phyloP scores from a whole-genome alignment of 495 filamentous ascomycete genomes.

The Hypoxylon crocopeplum region DNA sequence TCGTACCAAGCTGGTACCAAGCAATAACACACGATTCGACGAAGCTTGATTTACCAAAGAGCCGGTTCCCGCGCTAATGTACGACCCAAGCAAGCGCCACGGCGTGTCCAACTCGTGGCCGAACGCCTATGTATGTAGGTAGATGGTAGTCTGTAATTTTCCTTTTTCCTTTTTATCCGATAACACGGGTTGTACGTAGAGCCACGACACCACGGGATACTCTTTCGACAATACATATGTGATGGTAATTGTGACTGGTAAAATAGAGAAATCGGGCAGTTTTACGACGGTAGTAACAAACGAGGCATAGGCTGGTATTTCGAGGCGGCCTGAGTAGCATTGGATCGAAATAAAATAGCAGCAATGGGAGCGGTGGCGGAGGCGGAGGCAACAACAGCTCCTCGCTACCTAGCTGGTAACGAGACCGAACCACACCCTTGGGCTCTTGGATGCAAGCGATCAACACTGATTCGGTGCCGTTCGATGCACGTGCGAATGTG shows the following conservation, averaged over 20 bases:
- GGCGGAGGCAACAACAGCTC: conserved; percentile 16
- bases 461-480: conserved; percentile 10
- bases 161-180: conserved; percentile 18
- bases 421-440: conserved; percentile 31
- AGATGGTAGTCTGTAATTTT: neutral
- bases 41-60: conserved; percentile 32
- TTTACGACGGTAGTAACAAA: neutral
- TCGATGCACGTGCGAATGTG: conserved; percentile 12
- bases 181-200: neutral
- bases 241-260: too few species aligned
- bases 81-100: conserved; percentile 31
- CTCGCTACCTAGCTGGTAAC: conserved; percentile 11
- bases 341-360: neutral
- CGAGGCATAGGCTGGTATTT: neutral
- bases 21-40: conserved; percentile 17
- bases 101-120: conserved; percentile 32
- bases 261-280: neutral
- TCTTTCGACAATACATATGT: neutral
- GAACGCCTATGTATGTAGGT: conserved; percentile 3
- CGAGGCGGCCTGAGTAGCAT: neutral
- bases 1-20: conserved; percentile 8
- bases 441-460: conserved; percentile 3
- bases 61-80: conserved; percentile 36
- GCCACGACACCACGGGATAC: neutral
- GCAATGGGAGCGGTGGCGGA: conserved; percentile 20